Evolutionary conservation across 225 moss, liverwort and hornwort species (phyloP).

Genomic region (Physcomitrium patens): DNA sequence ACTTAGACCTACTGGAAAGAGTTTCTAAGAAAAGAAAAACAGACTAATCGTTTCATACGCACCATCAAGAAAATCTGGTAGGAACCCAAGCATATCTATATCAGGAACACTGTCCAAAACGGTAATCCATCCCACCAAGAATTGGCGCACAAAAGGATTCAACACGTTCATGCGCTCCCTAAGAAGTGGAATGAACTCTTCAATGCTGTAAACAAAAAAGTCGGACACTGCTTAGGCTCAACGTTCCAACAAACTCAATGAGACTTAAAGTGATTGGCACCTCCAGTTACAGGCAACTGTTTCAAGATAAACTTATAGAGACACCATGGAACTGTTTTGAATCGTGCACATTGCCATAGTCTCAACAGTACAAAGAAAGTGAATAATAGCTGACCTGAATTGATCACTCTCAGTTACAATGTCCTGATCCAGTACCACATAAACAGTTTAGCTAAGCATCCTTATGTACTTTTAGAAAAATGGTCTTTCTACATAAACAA

Average conservation of each 20-base stretch:
- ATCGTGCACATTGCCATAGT: constrained; percentile 17
- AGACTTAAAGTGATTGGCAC: constrained; percentile 16
- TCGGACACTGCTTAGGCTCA: constrained; percentile 10
- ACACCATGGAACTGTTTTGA: constrained; percentile 19
- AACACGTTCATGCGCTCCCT: constrained; percentile 97
- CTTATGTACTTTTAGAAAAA: constrained; percentile 5
- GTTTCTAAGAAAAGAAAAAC: constrained; percentile 10
- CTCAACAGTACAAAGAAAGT: background rate
- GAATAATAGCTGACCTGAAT: constrained; percentile 74
- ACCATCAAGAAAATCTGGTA: constrained; percentile 99
- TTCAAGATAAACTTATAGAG: constrained; percentile 1
- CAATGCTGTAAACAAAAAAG: constrained; percentile 69
- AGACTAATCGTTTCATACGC: constrained; percentile 28
- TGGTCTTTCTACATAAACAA: background rate
- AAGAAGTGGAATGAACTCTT: constrained; percentile 91
- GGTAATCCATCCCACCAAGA: constrained; percentile 99
- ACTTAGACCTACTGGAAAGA: constrained; percentile 7
- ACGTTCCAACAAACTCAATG: constrained; percentile 14
- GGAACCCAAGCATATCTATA: constrained; percentile 98
- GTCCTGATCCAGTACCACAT: constrained; percentile 64
- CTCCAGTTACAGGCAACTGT: background rate
- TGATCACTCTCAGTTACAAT: constrained; percentile 98
- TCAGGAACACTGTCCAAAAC: constrained; percentile 97
- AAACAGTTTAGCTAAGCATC: constrained; percentile 21
- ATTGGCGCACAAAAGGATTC: constrained; percentile 90